Base-by-base conservation (phyloP, 208 protist genomes). In the Vickermania ingenoplastis region DNA sequence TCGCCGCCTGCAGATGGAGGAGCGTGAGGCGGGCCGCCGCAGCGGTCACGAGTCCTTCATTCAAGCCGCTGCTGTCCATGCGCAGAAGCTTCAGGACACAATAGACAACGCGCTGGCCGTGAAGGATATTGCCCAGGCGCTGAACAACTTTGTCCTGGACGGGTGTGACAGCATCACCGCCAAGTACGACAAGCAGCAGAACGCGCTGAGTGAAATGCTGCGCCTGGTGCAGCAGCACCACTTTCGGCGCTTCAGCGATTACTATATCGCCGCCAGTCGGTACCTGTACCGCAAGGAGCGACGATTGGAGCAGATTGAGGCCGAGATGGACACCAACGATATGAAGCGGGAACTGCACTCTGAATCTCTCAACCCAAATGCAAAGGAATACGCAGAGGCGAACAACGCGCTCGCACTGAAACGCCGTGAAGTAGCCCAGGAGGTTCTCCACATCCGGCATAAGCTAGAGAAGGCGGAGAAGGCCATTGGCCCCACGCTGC, bases 131-230 rank as follows among this genome's bases (percentile, higher is more conserved):
- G 83, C 83, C 14, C 63, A 71, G 41, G 71, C 86, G 51, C 69
- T 95, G n/a, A 95, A 95, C 65, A 62, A 85, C 57, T 95, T 95
- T 67, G 84, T 92, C 1, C 67, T 95, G 0, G 89, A 95, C 63
- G 83, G 83, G 31, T 95, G 86, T 67, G 86, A 91, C 64, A 90
- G 61, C 63, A 90, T 95, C 57, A 71, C 86, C 13, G 67, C 69
- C 22, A 88, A 89, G 65, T 92, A 91, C 61, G 89, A 95, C 67
- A 86, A 83, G 65, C 83, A 91, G 66, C 85, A 93, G 71, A 76
- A 81, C 57, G 73, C 74, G 7, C 73, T 95, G 2, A 75, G 73
- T 54, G 84, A 91, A 48, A 86, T 89, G 72, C 66, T 92, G 52
- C 77, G 72, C 11, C 67, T 89, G 2, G 81, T 95, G 48, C 85